Evolutionary conservation across 1,139 yeast genomes (phyloP).

Genomic region (Saccharomyces hybrid): DNA sequence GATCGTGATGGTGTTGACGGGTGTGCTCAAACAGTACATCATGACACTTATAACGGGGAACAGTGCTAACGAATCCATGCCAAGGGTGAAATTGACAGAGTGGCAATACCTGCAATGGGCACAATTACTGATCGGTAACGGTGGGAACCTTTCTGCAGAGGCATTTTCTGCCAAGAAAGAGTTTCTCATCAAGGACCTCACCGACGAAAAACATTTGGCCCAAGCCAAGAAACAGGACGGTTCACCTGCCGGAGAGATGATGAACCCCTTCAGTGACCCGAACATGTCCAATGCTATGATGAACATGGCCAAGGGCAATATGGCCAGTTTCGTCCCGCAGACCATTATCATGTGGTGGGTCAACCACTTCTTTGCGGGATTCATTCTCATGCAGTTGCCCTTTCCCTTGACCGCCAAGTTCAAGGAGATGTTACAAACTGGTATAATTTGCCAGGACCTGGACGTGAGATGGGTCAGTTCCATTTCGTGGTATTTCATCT

Average conservation of each 20-base stretch:
- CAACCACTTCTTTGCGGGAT: conserved; percentile 86
- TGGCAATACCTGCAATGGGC: conserved; percentile 50
- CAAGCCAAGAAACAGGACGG: conserved; percentile 39
- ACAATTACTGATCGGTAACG: conserved; percentile 46
- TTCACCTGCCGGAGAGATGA: conserved; percentile 33
- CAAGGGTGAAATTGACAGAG: conserved; percentile 51
- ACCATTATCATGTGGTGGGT: conserved; percentile 95
- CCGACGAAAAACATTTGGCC: conserved; percentile 30
- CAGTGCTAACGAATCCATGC: conserved; percentile 24
- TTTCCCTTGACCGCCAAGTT: conserved; percentile 83
- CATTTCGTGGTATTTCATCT: conserved; percentile 94
- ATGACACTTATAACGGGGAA: conserved; percentile 47
- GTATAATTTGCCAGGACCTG: conserved; percentile 75
- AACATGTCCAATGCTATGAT: conserved; percentile 66
- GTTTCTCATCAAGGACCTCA: conserved; percentile 19
- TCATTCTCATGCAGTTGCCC: conserved; percentile 72
- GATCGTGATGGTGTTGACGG: conserved; percentile 85
- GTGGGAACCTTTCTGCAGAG: conserved; percentile 39
- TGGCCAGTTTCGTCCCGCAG: conserved; percentile 83
- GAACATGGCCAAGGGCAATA: conserved; percentile 71
- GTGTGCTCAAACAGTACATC: conserved; percentile 65
- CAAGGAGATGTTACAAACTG: conserved; percentile 85
- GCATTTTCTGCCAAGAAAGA: conserved; percentile 30
- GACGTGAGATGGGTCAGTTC: conserved; percentile 93
- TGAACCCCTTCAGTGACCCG: conserved; percentile 66